These are phyloP conservation scores for Sporothrix dimorphospora DNA, from an alignment of 2,329 filamentous ascomycete species.

Conservation along the genomic window DNA sequence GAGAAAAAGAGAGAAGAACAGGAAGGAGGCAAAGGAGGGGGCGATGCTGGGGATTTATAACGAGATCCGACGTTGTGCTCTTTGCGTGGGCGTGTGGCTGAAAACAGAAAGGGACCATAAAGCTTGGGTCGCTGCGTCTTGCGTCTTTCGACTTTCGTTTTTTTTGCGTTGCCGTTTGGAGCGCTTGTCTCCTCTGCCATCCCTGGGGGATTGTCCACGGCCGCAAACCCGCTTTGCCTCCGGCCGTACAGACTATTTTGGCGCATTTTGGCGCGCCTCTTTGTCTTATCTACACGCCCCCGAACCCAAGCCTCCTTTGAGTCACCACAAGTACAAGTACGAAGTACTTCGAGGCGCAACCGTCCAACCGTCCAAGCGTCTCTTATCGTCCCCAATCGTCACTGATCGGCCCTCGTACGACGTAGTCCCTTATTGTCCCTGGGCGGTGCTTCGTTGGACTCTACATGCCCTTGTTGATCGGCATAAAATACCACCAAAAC, in stretches of 20 bases:
- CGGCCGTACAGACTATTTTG: conserved; percentile 5
- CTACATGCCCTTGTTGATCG: neutral
- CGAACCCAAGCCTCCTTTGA: neutral
- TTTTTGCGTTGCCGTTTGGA: neutral
- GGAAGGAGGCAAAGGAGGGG: neutral
- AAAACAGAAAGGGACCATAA: conserved; percentile 7
- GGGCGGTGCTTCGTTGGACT: neutral
- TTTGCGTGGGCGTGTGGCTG: neutral
- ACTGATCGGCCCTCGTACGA: neutral
- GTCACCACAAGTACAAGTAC: conserved; percentile 2
- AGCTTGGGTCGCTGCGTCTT: neutral
- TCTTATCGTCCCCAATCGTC: neutral
- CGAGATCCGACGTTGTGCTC: neutral
- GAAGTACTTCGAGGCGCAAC: neutral
- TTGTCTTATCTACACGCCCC: conserved; percentile 10
- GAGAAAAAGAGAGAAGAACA: neutral
- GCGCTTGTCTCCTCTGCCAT: neutral
- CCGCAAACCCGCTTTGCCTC: conserved; percentile 2
- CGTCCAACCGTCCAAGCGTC: neutral
- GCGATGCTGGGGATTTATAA: conserved; percentile 5
- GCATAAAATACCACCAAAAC: neutral
- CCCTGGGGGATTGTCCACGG: neutral
- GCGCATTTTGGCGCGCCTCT: neutral
- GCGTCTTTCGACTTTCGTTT: neutral
- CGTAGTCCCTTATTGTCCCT: neutral